A percentile compares a stretch with the other conserved stretches of the same genome.
Evolutionary conservation across 176 grass and related monocot genomes (phyloP).

Genomic region (Juncus effusus): DNA sequence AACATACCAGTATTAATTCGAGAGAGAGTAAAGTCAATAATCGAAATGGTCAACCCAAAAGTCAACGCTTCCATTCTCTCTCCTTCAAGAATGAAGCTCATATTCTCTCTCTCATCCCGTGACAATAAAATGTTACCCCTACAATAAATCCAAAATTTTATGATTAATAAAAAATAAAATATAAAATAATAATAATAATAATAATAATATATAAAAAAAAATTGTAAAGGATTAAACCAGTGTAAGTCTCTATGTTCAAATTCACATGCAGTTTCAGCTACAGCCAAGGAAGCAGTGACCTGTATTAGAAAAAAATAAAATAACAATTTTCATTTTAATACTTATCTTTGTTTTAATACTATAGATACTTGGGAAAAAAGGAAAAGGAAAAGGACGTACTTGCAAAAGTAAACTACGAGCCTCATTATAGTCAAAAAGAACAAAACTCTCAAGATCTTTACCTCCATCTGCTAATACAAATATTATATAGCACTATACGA

Average conservation of each 20-base stretch:
- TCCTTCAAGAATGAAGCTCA: slow-evolving; percentile 53
- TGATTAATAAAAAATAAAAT: slow-evolving; percentile 12
- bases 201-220: neutral
- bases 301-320: slow-evolving; percentile 27
- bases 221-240: slow-evolving; percentile 44
- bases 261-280: slow-evolving; percentile 77
- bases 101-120: slow-evolving; percentile 45
- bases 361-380: neutral
- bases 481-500: slow-evolving; percentile 73
- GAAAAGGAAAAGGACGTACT: slow-evolving; percentile 36
- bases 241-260: slow-evolving; percentile 99
- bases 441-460: slow-evolving; percentile 75
- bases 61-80: slow-evolving; percentile 44
- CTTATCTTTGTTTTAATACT: neutral
- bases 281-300: slow-evolving; percentile 74
- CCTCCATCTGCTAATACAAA: slow-evolving; percentile 92
- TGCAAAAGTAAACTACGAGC: slow-evolving; percentile 73
- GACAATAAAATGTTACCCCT: slow-evolving; percentile 96
- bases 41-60: slow-evolving; percentile 64
- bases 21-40: slow-evolving; percentile 98
- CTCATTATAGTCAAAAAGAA: slow-evolving; percentile 64
- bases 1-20: slow-evolving; percentile 72
- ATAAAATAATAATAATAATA: neutral
- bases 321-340: neutral
- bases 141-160: slow-evolving; percentile 22